phyloP scores from a whole-genome alignment of 2,329 filamentous ascomycete genomes.

The Teratosphaeria viscida region DNA sequence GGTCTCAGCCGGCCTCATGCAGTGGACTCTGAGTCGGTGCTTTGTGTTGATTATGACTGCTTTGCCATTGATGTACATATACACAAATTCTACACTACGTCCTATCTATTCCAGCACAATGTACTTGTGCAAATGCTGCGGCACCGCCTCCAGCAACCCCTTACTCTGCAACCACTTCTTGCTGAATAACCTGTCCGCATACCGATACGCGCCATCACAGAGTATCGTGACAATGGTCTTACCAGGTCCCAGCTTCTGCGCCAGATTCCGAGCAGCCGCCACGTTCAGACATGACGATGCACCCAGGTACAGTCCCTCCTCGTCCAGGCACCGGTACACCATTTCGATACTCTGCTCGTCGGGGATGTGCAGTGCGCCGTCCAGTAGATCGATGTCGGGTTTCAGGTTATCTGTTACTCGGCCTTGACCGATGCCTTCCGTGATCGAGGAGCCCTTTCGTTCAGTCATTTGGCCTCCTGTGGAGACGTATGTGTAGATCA shows the following conservation, averaged over 20 bases:
- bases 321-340: conserved; percentile 92
- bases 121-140: conserved; percentile 79
- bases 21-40: too few relatives aligned
- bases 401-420: conserved; percentile 89
- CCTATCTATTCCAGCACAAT: conserved; percentile 65
- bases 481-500: conserved; percentile 83
- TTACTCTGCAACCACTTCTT: conserved; percentile 83
- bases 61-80: neutral
- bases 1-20: neutral
- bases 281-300: conserved; percentile 92
- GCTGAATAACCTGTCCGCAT: conserved; percentile 88
- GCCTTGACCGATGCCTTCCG: conserved; percentile 94
- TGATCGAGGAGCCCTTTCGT: conserved; percentile 76
- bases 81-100: neutral
- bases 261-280: conserved; percentile 87
- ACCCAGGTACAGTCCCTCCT: conserved; percentile 90
- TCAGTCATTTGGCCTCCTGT: conserved; percentile 79
- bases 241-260: conserved; percentile 77
- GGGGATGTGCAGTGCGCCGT: conserved; percentile 72
- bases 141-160: conserved; percentile 69
- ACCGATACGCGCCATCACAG: conserved; percentile 94
- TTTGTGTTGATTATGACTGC: too few relatives aligned
- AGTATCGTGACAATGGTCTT: conserved; percentile 88
- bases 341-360: conserved; percentile 96
- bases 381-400: conserved; percentile 72